phyloP scores from a whole-genome alignment of 2,329 filamentous ascomycete species.

The Cladosporium sp. region DNA sequence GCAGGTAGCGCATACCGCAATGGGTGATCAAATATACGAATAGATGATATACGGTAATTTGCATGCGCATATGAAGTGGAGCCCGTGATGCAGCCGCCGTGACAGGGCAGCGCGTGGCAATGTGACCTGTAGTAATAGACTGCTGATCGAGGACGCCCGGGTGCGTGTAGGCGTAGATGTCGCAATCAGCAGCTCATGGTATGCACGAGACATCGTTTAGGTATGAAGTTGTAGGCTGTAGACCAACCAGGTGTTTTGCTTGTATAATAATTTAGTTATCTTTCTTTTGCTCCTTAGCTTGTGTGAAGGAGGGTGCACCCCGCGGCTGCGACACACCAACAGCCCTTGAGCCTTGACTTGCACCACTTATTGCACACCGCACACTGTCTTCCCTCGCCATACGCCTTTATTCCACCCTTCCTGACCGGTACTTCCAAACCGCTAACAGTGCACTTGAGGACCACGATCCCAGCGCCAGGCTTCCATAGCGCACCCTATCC shows the following conservation, averaged over 20 bases:
- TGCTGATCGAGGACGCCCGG: background rate
- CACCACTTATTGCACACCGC: background rate
- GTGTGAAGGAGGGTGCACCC: background rate
- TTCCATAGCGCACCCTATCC: background rate
- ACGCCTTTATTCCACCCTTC: background rate
- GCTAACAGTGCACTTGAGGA: background rate
- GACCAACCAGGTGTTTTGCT: background rate
- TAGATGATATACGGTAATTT: conserved; percentile 4
- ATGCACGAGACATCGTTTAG: background rate
- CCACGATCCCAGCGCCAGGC: background rate
- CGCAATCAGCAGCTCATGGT: background rate
- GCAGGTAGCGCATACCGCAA: background rate
- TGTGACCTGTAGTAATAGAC: background rate
- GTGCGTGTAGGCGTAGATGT: background rate
- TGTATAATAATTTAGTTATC: background rate
- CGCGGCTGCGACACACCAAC: background rate
- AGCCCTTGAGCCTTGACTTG: background rate
- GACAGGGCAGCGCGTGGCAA: background rate
- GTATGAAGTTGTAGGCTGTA: background rate
- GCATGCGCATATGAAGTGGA: background rate
- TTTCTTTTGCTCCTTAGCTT: background rate
- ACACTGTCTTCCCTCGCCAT: background rate
- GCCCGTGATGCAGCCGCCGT: background rate
- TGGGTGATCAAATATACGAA: background rate
- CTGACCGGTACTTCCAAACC: background rate